A percentile compares a stretch with the other conserved stretches of the same genome.
phyloP scores from a whole-genome alignment of 345 rosid species.

The Turritis glabra region DNA sequence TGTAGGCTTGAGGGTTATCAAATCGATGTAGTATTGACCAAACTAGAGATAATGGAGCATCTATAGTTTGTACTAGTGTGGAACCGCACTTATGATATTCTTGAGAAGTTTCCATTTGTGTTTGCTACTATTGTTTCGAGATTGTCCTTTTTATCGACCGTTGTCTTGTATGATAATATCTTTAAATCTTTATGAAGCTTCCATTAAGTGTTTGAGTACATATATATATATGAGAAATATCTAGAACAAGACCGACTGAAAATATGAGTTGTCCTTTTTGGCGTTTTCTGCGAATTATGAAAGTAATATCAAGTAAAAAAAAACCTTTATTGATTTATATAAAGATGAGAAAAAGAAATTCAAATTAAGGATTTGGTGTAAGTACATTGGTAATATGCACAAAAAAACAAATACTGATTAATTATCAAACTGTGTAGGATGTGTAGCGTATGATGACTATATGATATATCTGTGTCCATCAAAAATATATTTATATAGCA shows the following conservation, averaged over 20 bases:
- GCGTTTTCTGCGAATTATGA: background rate
- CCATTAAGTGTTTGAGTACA: background rate
- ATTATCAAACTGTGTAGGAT: background rate
- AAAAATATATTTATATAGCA: background rate
- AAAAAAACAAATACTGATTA: background rate
- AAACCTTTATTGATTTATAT: background rate
- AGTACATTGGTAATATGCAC: conserved; percentile 3
- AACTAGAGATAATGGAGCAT: conserved; percentile 57
- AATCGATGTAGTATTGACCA: conserved; percentile 77
- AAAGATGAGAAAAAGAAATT: background rate
- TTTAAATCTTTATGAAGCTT: background rate
- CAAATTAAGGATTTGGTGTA: background rate
- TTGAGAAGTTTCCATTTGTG: conserved; percentile 25
- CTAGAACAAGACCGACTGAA: conserved; percentile 24
- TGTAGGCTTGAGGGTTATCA: conserved; percentile 66
- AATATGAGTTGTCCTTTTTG: background rate
- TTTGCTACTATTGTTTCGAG: background rate
- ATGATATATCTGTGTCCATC: background rate
- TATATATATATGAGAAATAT: conserved; percentile 33
- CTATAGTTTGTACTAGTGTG: conserved; percentile 47
- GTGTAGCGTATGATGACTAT: background rate
- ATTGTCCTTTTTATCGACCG: background rate
- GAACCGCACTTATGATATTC: conserved; percentile 52
- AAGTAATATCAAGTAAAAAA: background rate
- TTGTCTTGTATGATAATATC: conserved; percentile 10